These are phyloP conservation scores for Gliomastix tumulicola DNA, from an alignment of 2,329 filamentous ascomycete genomes.

Conservation along the genomic window DNA sequence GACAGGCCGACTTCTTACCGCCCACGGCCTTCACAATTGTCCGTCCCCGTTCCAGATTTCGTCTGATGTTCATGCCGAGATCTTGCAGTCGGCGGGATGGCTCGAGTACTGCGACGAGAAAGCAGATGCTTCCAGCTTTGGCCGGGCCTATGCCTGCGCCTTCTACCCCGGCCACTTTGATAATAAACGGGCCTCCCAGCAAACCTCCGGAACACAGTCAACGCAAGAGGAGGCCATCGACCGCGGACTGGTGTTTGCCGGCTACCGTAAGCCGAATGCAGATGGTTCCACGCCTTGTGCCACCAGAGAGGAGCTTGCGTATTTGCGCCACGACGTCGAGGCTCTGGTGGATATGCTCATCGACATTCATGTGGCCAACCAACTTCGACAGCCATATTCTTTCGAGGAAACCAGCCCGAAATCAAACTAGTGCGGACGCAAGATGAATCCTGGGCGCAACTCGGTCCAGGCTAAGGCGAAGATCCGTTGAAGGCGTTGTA, in stretches of 20 bases:
- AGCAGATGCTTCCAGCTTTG: slow-evolving; percentile 34
- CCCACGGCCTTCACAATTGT: slow-evolving; percentile 44
- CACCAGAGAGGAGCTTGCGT: slow-evolving; percentile 31
- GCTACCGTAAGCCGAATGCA: slow-evolving; percentile 39
- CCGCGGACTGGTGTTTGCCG: slow-evolving; percentile 49
- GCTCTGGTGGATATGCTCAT: slow-evolving; percentile 45
- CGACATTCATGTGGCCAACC: slow-evolving; percentile 36
- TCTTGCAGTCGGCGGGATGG: slow-evolving; percentile 43
- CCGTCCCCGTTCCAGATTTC: slow-evolving; percentile 46
- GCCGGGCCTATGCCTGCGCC: slow-evolving; percentile 44
- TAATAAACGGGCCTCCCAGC: neutral
- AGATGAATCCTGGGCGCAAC: no score
- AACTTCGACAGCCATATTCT: slow-evolving; percentile 19
- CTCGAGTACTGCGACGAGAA: slow-evolving; percentile 41
- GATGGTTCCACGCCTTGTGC: slow-evolving; percentile 26
- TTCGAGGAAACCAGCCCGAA: no score
- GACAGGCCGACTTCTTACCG: slow-evolving; percentile 45
- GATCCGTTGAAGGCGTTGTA: no score
- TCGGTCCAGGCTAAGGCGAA: no score
- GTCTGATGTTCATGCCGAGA: slow-evolving; percentile 38
- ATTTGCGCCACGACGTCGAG: slow-evolving; percentile 42
- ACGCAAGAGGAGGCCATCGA: slow-evolving; percentile 20
- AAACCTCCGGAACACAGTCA: neutral
- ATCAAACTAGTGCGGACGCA: no score
- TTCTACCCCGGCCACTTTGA: slow-evolving; percentile 38